Conservation (phyloP, 305 asterid genomes). For the Rubia peregrina region DNA sequence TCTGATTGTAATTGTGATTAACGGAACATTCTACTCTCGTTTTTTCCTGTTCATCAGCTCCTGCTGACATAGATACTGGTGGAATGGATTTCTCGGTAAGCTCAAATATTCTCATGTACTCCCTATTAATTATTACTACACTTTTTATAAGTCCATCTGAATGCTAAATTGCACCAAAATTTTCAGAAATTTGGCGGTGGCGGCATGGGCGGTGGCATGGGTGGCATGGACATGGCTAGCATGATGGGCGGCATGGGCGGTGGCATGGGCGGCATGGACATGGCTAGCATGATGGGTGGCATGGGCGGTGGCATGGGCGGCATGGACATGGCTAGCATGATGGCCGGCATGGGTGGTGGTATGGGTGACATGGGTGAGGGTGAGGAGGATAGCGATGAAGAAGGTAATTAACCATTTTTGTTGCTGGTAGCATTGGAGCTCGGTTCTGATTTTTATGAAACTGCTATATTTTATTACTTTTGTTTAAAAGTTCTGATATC, state of each 20-base stretch:
- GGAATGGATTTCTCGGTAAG: slow-evolving; percentile 92
- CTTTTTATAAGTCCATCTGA: neutral
- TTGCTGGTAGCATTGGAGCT: neutral
- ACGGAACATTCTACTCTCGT: neutral
- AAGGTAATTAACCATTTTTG: slow-evolving; percentile 37
- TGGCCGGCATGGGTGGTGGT: slow-evolving; percentile 21
- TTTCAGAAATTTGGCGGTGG: slow-evolving; percentile 39
- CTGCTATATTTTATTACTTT: neutral
- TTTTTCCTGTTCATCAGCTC: slow-evolving; percentile 31
- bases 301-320: no score
- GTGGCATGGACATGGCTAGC: neutral
- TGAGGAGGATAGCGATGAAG: slow-evolving; percentile 75
- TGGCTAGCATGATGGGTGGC: slow-evolving; percentile 31
- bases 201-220: slow-evolving; percentile 21
- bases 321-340: slow-evolving; percentile 24
- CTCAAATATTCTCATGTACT: neutral
- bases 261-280: slow-evolving; percentile 56
- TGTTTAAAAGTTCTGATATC: neutral
- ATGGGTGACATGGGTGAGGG: slow-evolving; percentile 28
- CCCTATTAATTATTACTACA: neutral
- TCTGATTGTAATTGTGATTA: slow-evolving; percentile 2
- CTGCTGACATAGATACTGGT: slow-evolving; percentile 61
- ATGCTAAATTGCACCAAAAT: neutral
- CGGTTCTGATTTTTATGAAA: neutral
- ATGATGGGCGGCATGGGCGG: slow-evolving; percentile 21